A percentile compares a stretch with the other conserved stretches of the same genome.
Evolutionary conservation across 1,284 basidiomycete species (phyloP).

Genomic region (Ustilago tritici): DNA sequence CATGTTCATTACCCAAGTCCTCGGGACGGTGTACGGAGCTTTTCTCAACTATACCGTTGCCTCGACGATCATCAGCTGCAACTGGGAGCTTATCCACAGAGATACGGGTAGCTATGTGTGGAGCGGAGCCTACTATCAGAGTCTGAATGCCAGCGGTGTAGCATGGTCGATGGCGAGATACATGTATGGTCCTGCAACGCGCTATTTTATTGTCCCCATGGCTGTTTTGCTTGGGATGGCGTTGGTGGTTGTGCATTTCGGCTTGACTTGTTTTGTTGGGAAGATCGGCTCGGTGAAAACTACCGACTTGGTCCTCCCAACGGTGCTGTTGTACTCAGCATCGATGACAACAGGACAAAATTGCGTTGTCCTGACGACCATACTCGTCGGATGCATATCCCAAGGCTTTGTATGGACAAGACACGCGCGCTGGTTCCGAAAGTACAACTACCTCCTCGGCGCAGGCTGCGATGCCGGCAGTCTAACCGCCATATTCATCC

Average conservation of each 20-base stretch:
- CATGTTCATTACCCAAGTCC: slow-evolving; percentile 49
- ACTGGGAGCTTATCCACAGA: slow-evolving; percentile 48
- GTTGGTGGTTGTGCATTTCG: slow-evolving; percentile 30
- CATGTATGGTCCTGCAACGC: slow-evolving; percentile 28
- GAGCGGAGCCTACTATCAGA: slow-evolving; percentile 37
- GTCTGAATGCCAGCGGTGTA: slow-evolving; percentile 36
- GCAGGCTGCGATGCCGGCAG: slow-evolving; percentile 79
- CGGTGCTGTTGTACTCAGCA: slow-evolving; percentile 28
- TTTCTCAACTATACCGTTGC: slow-evolving; percentile 51
- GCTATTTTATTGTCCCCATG: slow-evolving; percentile 48
- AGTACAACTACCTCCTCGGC: slow-evolving; percentile 79
- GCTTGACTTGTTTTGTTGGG: slow-evolving; percentile 17
- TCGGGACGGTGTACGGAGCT: slow-evolving; percentile 44
- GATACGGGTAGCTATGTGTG: slow-evolving; percentile 45
- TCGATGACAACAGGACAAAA: slow-evolving; percentile 74
- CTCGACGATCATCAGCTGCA: slow-evolving; percentile 29
- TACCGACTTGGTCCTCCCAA: slow-evolving; percentile 23
- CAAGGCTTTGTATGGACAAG: slow-evolving; percentile 76
- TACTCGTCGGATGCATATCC: slow-evolving; percentile 75
- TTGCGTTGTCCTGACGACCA: slow-evolving; percentile 73
- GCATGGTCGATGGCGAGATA: slow-evolving; percentile 50
- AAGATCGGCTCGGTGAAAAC: slow-evolving; percentile 22
- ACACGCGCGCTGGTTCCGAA: slow-evolving; percentile 75
- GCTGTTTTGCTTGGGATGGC: slow-evolving; percentile 33
- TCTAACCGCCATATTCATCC: slow-evolving; percentile 77